Base-by-base conservation (phyloP, 129 eudicot genomes). In the Chrysanthemum makinoi region DNA sequence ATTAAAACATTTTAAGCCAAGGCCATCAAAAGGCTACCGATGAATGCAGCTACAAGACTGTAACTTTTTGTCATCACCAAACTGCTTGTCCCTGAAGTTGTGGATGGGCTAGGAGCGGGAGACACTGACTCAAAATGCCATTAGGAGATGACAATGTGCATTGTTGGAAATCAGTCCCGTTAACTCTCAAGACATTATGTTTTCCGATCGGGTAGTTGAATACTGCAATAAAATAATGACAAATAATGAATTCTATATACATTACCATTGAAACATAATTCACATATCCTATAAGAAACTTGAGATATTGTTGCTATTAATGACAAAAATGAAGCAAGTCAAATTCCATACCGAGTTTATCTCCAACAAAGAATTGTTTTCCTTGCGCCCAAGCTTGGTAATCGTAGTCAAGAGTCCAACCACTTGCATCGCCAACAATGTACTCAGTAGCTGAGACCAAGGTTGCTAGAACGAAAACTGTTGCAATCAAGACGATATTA, bases 61-160 rank as follows among this genome's bases (percentile, higher is more conserved):
- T 35, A 43, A 14, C 20, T 18, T 44, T 71, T 71, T 35, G 46
- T 53, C 15, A 55, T 58, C 54, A 1, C 55, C 54, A 43, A 71
- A 55, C 11, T 71, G 54, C 39, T 71, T 19, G 75, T 35, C 14
- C 65, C 66, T 12, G 75, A 71, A 55, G 66, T 30, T n/a, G 65
- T 54, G 74, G 65, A 56, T 35, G 75, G 75, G 75, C 75, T 71
- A 58, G 75, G 75, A 58, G 75, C 75, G 14, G 75, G 75, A 54
- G 75, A 71, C 66, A 46, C 14, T 1, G 75, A 57, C 75, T 71
- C 65, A 58, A 49, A 43, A 50, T 44, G 2, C 49, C 44, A 44
- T 50, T 68, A 50, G 54, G 54, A 10, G 76, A 39, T 5, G 76
- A 15, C 24, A 62, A 39, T 8, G 26, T 62, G 68, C 76, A 72